Evolutionary conservation across 2,329 filamentous ascomycete genomes (phyloP), one percentile per base, ranked within the genome.

Genomic region (Karstenula rhodostoma): DNA sequence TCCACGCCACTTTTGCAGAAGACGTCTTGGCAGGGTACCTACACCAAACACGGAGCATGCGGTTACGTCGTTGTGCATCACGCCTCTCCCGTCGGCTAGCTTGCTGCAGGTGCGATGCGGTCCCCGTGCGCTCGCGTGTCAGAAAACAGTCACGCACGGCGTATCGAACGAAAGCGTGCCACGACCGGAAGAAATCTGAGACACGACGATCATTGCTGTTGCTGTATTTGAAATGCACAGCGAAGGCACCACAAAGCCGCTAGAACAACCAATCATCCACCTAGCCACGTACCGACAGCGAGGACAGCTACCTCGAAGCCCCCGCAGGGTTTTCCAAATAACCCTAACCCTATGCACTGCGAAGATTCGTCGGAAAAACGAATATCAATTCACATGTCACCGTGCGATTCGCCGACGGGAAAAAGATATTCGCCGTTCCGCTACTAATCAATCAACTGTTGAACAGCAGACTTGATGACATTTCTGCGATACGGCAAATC

Each of bases 41-140:
- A n/a, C n/a, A n/a, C n/a, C n/a, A n/a, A n/a, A n/a, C 17, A 49
- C 23, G 12, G 8, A 27, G 44, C 46, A 29, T 48, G 19, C 19
- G 19, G 17, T 56, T 56, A 56, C 53, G 53, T 56, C 54, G 44
- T 49, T 33, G 54, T 42, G 54, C 54, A 56, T 44, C 23, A 23
- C 44, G 54, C 44, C 54, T 49, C 32, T 49, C 40, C 44, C 50
- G 37, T 9, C 23, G 25, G 33, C 44, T 56, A 56, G 44, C 32
- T 48, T 40, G 22, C 44, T 48, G 33, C 33, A 42, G n/a, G 32
- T 48, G 42, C 15, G 42, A 12, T 52, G 32, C 33, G 22, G 25
- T 33, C n/a, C 32, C 42, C 42, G 29, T 55, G 37, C 37, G 37
- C 37, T 4, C 8, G 15, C 12, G 9, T n/a, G 52, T 29, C 25